Evolutionary conservation across 306 rosid species (phyloP).

Genomic region (Lathyrus tuberosus): DNA sequence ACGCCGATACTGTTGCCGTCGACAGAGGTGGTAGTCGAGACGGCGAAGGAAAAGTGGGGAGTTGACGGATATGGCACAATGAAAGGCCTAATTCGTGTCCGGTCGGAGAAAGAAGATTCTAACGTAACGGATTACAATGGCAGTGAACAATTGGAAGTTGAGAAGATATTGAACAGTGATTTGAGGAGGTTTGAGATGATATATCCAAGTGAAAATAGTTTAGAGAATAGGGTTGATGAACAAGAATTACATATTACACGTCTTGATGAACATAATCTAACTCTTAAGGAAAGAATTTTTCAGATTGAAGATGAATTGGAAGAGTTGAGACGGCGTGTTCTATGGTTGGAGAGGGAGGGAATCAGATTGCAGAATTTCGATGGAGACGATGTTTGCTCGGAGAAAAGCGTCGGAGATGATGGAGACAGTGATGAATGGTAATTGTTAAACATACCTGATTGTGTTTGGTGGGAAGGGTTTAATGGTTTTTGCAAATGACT

Average conservation of each 20-base stretch:
- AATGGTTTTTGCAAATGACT: too few species aligned
- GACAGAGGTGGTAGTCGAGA: constrained; percentile 62
- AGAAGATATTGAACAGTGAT: constrained; percentile 63
- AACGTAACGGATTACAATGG: constrained; percentile 19
- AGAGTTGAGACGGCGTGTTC: too few species aligned
- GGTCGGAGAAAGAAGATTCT: constrained; percentile 51
- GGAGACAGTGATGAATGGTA: not conserved
- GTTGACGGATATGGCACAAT: constrained; percentile 86
- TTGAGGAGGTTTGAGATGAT: constrained; percentile 82
- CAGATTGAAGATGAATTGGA: constrained; percentile 69
- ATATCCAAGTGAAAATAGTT: constrained; percentile 54
- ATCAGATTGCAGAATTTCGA: too few species aligned
- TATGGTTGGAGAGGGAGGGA: too few species aligned
- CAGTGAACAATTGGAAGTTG: constrained; percentile 60
- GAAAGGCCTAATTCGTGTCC: constrained; percentile 79
- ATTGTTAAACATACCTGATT: too few species aligned
- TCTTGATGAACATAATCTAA: constrained; percentile 71
- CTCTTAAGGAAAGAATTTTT: constrained; percentile 69
- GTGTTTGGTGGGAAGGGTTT: too few species aligned
- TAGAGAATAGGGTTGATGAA: constrained; percentile 79
- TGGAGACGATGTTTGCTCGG: too few species aligned
- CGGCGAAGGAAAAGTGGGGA: constrained; percentile 87
- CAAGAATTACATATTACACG: constrained; percentile 68
- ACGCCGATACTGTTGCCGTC: constrained; percentile 68
- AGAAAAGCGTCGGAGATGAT: constrained; percentile 50